These are phyloP conservation scores for Aegilops sharonensis DNA, from an alignment of 176 grass and related monocot species.

Conservation along the genomic window DNA sequence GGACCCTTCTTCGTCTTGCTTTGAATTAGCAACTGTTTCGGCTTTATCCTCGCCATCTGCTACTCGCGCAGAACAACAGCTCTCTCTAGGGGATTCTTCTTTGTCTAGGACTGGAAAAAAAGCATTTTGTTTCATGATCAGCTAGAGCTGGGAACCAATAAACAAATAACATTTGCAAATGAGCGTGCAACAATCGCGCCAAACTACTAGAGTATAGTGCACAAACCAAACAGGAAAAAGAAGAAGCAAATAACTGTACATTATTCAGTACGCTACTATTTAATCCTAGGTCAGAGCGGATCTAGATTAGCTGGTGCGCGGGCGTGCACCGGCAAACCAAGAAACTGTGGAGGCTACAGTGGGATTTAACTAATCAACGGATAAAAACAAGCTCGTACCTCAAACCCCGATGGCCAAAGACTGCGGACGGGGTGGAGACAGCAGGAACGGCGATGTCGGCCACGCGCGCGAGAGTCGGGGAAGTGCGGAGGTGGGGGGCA, in stretches of 20 bases:
- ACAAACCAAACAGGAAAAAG: background rate
- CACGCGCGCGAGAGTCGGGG: background rate
- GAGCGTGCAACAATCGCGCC: background rate
- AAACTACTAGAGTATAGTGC: background rate
- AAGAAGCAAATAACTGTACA: background rate
- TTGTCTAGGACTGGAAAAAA: background rate
- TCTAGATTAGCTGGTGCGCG: background rate
- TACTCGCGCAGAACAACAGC: background rate
- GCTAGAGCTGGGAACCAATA: background rate
- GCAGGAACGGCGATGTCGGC: background rate
- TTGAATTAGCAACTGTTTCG: slow-evolving; percentile 70
- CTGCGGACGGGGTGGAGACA: background rate
- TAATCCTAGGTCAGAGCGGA: background rate
- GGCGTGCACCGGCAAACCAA: background rate
- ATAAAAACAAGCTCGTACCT: slow-evolving; percentile 20
- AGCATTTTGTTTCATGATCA: background rate
- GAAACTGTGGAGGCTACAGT: background rate
- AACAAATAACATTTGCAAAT: background rate
- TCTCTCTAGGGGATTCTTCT: background rate
- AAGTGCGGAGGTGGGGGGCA: background rate
- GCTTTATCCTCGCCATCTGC: slow-evolving; percentile 74
- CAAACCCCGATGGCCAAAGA: background rate
- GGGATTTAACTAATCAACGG: background rate
- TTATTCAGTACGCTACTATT: background rate
- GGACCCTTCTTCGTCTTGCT: slow-evolving; percentile 74